Percentiles rank a stretch among this genome's conserved stretches.
These are phyloP conservation scores for Termitomyces sp. DNA, from an alignment of 768 basidiomycete genomes.

Conservation along the genomic window DNA sequence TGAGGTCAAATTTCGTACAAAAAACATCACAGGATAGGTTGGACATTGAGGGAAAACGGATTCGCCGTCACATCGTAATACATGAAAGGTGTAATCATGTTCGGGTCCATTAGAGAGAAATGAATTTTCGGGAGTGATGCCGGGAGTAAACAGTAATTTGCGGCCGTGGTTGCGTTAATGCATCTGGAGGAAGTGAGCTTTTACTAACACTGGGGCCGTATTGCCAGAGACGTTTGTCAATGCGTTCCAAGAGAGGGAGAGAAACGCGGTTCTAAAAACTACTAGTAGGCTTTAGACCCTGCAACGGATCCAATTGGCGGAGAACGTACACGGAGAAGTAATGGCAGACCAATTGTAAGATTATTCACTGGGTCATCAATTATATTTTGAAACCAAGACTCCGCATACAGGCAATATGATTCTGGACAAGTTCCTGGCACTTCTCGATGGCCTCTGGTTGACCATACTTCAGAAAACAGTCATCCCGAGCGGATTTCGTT, in stretches of 20 bases:
- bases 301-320: neutral
- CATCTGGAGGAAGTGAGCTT: neutral
- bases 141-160: neutral
- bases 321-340: neutral
- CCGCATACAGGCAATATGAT: conserved; percentile 89
- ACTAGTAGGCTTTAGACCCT: neutral
- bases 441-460: conserved; percentile 61
- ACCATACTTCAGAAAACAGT: conserved; percentile 83
- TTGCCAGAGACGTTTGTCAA: neutral
- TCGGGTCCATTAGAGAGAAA: neutral
- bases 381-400: conserved; percentile 83
- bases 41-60: neutral
- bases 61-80: neutral
- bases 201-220: neutral
- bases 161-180: neutral
- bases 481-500: conserved; percentile 88
- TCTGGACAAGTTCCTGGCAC: conserved; percentile 75
- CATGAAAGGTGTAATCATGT: neutral
- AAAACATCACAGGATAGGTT: too few species aligned
- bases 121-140: neutral
- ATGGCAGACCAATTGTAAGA: too few species aligned
- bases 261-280: neutral
- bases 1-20: too few species aligned
- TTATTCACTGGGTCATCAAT: neutral
- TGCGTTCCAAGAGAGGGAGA: neutral